Conservation (phyloP, 2,329 filamentous ascomycete genomes). For the Lachnellula subtilissima region DNA sequence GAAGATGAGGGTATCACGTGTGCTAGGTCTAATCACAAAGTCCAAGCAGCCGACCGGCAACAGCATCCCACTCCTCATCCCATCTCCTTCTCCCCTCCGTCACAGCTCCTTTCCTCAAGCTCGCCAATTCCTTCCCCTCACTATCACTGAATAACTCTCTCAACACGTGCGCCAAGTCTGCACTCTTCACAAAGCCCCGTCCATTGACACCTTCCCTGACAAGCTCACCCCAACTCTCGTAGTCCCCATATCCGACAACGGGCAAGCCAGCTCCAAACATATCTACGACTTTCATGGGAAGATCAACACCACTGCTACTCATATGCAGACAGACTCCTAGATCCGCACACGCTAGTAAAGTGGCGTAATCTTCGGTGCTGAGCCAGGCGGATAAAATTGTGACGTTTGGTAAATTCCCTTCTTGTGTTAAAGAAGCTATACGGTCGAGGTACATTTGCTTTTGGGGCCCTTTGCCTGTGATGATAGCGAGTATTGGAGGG, state of each 20-base stretch:
- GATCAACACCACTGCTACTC: conserved; percentile 88
- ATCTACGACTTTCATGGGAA: conserved; percentile 99
- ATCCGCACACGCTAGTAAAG: conserved; percentile 77
- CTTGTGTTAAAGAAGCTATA: conserved; percentile 56
- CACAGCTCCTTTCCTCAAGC: conserved; percentile 63
- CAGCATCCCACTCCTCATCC: conserved; percentile 88
- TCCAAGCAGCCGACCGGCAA: conserved; percentile 69
- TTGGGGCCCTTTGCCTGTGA: conserved; percentile 90
- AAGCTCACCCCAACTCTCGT: conserved; percentile 87
- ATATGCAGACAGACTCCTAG: conserved; percentile 88
- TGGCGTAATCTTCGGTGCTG: conserved; percentile 76
- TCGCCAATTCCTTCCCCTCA: conserved; percentile 50
- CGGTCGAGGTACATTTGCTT: conserved; percentile 67
- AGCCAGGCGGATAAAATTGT: conserved; percentile 81
- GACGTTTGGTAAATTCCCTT: conserved; percentile 63
- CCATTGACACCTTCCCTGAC: conserved; percentile 85
- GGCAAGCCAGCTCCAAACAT: conserved; percentile 96
- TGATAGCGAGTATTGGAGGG: conserved; percentile 74
- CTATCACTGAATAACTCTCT: conserved; percentile 55
- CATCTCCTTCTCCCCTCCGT: conserved; percentile 73
- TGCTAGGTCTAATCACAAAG: conserved; percentile 28
- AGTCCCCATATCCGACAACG: conserved; percentile 79
- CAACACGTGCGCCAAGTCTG: conserved; percentile 61
- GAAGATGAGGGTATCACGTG: neutral
- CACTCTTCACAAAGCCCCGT: conserved; percentile 70